A percentile compares a stretch with the other conserved stretches of the same genome.
These are phyloP conservation scores for Urochloa ruziziensis DNA, from an alignment of 176 grass and related monocot genomes.

Conservation along the genomic window DNA sequence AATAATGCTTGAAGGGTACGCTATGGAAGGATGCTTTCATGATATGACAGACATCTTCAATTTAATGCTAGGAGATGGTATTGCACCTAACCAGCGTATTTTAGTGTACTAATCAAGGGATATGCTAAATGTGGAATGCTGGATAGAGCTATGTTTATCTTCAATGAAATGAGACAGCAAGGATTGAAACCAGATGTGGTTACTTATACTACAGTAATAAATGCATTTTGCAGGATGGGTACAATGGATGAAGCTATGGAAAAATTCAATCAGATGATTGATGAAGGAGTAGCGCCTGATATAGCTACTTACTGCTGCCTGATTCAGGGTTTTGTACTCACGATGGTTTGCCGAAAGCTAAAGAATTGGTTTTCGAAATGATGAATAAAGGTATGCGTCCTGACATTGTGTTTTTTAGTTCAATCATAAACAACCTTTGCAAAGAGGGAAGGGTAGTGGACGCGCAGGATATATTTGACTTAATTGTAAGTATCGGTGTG, in stretches of 20 bases:
- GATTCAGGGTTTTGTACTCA: not conserved
- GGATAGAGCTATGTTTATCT: not conserved
- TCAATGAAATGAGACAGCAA: not conserved
- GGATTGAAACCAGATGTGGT: not conserved
- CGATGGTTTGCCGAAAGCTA: not conserved
- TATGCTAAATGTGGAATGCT: slow-evolving; percentile 1
- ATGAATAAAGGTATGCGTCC: not conserved
- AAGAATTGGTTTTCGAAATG: not conserved
- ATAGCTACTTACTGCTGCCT: not conserved
- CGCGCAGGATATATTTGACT: not conserved
- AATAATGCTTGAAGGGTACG: not conserved
- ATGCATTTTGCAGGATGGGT: not conserved
- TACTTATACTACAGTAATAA: not conserved
- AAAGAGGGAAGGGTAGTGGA: not conserved
- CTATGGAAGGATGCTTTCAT: not conserved
- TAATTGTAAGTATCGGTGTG: not conserved
- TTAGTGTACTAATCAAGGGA: slow-evolving; percentile 16
- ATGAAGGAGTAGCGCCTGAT: not conserved
- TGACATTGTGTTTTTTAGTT: not conserved
- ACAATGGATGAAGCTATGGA: not conserved
- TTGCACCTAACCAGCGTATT: not conserved
- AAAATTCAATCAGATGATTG: not conserved
- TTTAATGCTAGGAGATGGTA: not conserved
- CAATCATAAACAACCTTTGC: not conserved
- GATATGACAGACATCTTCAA: not conserved